A percentile compares a stretch with the other conserved stretches of the same genome.
Evolutionary conservation across 2,329 filamentous ascomycete species (phyloP).

Genomic region (Microthyrium microscopicum): DNA sequence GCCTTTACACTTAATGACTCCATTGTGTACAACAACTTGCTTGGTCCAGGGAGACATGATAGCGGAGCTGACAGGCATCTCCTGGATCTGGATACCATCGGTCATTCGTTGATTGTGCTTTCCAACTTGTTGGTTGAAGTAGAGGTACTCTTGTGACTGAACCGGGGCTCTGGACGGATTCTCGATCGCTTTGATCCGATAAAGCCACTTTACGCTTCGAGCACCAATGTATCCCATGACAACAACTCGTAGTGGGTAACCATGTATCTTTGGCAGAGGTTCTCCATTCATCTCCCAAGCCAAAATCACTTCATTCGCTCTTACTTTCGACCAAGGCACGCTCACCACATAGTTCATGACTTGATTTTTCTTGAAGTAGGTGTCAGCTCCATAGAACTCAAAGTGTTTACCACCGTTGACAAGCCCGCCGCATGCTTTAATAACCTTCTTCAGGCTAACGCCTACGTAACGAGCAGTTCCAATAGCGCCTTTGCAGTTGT

Average conservation of each 20-base stretch:
- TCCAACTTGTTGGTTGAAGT: conserved; percentile 51
- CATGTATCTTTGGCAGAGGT: conserved; percentile 47
- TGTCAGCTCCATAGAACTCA: conserved; percentile 54
- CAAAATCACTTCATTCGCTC: conserved; percentile 47
- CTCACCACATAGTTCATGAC: conserved; percentile 51
- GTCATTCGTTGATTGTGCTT: conserved; percentile 46
- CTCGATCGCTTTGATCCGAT: conserved; percentile 43
- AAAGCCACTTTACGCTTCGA: conserved; percentile 45
- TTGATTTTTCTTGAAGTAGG: conserved; percentile 53
- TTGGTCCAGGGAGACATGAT: conserved; percentile 48
- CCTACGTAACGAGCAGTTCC: conserved; percentile 47
- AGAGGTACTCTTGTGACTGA: conserved; percentile 49
- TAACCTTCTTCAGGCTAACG: conserved; percentile 49
- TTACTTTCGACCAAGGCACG: conserved; percentile 52
- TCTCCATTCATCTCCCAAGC: conserved; percentile 59
- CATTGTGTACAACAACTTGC: conserved; percentile 43
- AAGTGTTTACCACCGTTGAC: conserved; percentile 39
- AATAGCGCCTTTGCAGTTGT: too few relatives aligned
- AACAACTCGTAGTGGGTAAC: conserved; percentile 44
- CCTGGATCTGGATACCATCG: conserved; percentile 50
- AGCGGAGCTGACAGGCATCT: conserved; percentile 52
- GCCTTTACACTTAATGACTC: conserved; percentile 36
- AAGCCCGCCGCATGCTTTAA: conserved; percentile 53
- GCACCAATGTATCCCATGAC: conserved; percentile 54
- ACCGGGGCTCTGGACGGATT: conserved; percentile 42